Evolutionary conservation across 2,329 filamentous ascomycete genomes (phyloP).

Genomic region (Onygenales sp.): DNA sequence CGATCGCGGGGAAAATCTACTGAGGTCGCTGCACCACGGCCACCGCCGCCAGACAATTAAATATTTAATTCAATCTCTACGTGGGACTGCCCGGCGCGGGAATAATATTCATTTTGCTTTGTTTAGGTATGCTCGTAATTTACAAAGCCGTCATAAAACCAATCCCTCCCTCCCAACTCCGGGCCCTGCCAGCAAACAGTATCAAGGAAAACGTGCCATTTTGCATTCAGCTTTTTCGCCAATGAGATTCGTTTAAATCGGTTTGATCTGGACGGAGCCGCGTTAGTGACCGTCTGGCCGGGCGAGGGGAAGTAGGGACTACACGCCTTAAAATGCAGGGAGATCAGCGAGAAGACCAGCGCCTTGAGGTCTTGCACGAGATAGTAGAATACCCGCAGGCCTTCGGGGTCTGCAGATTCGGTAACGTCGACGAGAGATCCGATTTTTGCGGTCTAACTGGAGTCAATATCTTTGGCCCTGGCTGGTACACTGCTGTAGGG

Average conservation of each 20-base stretch:
- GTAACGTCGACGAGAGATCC: constrained; percentile 94
- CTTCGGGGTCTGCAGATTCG: constrained; percentile 91
- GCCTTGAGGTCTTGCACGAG: constrained; percentile 96
- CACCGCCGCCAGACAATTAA: neutral
- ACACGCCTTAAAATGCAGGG: constrained; percentile 84
- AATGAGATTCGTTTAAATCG: constrained; percentile 29
- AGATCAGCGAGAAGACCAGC: constrained; percentile 90
- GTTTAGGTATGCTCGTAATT: neutral
- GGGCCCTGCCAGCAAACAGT: neutral
- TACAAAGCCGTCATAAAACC: neutral
- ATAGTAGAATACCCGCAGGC: constrained; percentile 95
- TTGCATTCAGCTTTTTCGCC: neutral
- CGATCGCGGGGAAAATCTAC: constrained; percentile 21
- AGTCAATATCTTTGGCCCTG: neutral
- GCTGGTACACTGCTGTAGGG: neutral
- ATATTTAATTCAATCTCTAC: no score
- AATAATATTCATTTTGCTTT: neutral
- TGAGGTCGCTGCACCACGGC: neutral
- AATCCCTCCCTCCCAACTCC: neutral
- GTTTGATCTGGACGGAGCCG: constrained; percentile 36
- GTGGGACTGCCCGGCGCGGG: neutral
- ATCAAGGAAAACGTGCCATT: neutral
- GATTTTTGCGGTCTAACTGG: constrained; percentile 81
- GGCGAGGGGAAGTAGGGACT: constrained; percentile 2
- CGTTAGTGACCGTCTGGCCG: constrained; percentile 15